Evolutionary conservation across 805 yeast genomes (phyloP).

Genomic region (Candida andamanensis): DNA sequence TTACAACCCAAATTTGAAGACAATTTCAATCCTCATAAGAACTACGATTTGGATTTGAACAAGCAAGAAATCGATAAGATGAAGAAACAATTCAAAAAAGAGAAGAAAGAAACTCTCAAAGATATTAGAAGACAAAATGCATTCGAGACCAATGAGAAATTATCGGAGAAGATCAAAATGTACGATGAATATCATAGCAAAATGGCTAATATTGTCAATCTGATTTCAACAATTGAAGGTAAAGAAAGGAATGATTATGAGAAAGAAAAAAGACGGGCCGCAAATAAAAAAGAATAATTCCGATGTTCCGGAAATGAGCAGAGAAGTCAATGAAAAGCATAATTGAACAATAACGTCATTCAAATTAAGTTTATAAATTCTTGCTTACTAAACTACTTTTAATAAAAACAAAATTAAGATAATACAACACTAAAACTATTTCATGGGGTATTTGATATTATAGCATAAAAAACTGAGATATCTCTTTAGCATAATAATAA

Average conservation of each 20-base stretch:
- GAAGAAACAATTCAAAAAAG: slow-evolving; percentile 83
- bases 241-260: slow-evolving; percentile 91
- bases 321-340: slow-evolving; percentile 4
- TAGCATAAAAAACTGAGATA: too few relatives aligned
- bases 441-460: too few relatives aligned
- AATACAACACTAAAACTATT: too few relatives aligned
- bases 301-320: too few relatives aligned
- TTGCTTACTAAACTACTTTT: too few relatives aligned
- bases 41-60: slow-evolving; percentile 68
- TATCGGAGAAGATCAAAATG: slow-evolving; percentile 68
- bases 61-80: slow-evolving; percentile 81
- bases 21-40: slow-evolving; percentile 92
- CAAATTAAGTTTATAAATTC: slow-evolving; percentile 10
- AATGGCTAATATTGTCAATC: slow-evolving; percentile 81
- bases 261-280: slow-evolving; percentile 73
- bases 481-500: too few relatives aligned
- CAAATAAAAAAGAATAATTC: slow-evolving; percentile 27
- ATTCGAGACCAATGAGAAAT: slow-evolving; percentile 82
- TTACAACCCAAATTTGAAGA: slow-evolving; percentile 91
- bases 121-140: slow-evolving; percentile 86
- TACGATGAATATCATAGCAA: slow-evolving; percentile 81
- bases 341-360: too few relatives aligned
- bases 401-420: too few relatives aligned
- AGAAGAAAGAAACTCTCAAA: slow-evolving; percentile 79
- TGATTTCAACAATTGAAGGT: slow-evolving; percentile 91